A percentile compares a stretch with the other conserved stretches of the same genome.
phyloP scores from a whole-genome alignment of 1,284 basidiomycete species.

The Heliocybe sulcata region DNA sequence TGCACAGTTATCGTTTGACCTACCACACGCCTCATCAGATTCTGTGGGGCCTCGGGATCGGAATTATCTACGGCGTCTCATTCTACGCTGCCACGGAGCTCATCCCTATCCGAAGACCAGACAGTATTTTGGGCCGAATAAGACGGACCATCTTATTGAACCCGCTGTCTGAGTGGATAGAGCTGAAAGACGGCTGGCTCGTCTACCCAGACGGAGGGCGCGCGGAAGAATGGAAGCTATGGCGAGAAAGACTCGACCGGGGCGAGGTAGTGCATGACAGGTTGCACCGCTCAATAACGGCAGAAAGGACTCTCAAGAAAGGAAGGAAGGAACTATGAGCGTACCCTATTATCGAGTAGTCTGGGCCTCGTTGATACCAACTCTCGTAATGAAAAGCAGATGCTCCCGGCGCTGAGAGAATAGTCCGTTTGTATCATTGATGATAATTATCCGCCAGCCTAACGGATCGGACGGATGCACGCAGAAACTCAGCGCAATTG shows the following conservation, averaged over 20 bases:
- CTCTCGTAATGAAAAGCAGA: no score
- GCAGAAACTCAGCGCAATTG: no score
- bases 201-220: slow-evolving; percentile 69
- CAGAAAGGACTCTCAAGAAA: neutral
- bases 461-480: no score
- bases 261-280: neutral
- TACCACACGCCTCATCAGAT: slow-evolving; percentile 74
- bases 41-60: slow-evolving; percentile 65
- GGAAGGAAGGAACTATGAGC: neutral
- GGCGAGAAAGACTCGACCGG: slow-evolving; percentile 31
- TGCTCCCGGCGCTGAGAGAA: no score
- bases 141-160: slow-evolving; percentile 48
- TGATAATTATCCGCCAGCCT: no score
- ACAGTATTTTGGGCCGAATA: slow-evolving; percentile 40
- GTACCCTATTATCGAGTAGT: neutral
- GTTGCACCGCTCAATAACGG: neutral
- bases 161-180: slow-evolving; percentile 57
- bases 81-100: slow-evolving; percentile 59
- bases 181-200: slow-evolving; percentile 75
- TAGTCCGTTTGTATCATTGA: no score
- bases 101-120: slow-evolving; percentile 46
- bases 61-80: slow-evolving; percentile 44
- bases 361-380: no score
- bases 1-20: slow-evolving; percentile 47
- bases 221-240: slow-evolving; percentile 57